These are phyloP conservation scores for Pilatotrama ljubarskyi DNA, from an alignment of 768 basidiomycete species.

Conservation along the genomic window DNA sequence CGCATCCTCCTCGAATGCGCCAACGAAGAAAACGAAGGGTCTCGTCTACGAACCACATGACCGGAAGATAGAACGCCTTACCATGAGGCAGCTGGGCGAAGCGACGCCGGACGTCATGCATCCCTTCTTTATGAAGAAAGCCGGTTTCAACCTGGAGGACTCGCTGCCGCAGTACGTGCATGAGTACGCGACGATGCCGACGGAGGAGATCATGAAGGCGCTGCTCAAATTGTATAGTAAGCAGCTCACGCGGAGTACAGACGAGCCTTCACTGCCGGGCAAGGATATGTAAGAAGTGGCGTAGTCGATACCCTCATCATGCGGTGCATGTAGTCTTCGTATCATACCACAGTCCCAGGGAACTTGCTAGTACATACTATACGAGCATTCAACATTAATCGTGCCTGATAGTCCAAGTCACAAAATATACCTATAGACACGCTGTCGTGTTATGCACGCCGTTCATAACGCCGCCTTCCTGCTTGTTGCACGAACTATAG, in stretches of 20 bases:
- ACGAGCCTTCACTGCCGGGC: neutral
- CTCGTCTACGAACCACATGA: conserved; percentile 57
- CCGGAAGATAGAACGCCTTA: conserved; percentile 74
- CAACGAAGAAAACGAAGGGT: conserved; percentile 25
- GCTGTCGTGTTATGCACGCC: no score
- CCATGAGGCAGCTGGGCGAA: conserved; percentile 83
- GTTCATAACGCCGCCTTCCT: no score
- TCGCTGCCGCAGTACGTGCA: conserved; percentile 85
- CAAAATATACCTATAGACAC: no score
- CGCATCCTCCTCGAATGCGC: conserved; percentile 2
- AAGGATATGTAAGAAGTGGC: neutral
- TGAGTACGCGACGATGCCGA: conserved; percentile 80
- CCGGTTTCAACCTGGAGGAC: conserved; percentile 81
- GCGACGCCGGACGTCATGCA: conserved; percentile 90
- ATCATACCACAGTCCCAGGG: neutral
- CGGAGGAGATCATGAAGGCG: conserved; percentile 84
- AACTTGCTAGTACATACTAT: no score
- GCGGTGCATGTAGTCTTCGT: neutral
- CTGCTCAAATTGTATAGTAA: conserved; percentile 75
- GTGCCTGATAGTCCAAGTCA: no score
- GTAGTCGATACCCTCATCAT: neutral
- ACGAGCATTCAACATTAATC: no score
- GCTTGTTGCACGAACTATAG: no score
- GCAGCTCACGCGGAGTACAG: conserved; percentile 45
- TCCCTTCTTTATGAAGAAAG: conserved; percentile 83